Base-by-base conservation (phyloP, 2,329 filamentous ascomycete species). In the Alternaria arbusti region DNA sequence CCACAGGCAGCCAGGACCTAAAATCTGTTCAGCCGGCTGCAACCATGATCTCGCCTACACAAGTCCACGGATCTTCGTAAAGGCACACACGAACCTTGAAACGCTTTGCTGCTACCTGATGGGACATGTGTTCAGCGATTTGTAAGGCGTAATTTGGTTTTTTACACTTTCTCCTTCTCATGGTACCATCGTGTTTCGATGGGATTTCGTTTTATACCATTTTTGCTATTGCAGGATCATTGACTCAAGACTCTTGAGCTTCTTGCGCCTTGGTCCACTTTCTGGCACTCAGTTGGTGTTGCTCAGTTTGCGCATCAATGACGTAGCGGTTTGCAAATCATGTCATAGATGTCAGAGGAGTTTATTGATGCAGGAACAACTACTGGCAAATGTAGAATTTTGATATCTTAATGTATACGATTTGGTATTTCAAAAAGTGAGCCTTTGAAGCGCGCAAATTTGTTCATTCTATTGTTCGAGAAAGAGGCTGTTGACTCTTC, bases 171-270 rank as follows among this genome's bases (percentile, higher is more conserved):
- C 56, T 51, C 22, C 6, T n/a, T 47, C 30, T 62, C 13, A 40
- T 52, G 32, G 45, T 43, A 43, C 25, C 45, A 61, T 51, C 46
- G 51, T 58, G 17, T 61, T 51, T 47, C 46, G 43, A 52, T 46
- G 49, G 59, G 40, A 10, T 44, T 50, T 49, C 30, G 61, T 56
- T 63, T 46, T 63, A 63, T 63, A 63, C 61, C 61, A 63, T 47
- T 45, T 28, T 45, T 52, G 54, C 40, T 46, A 44, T 43, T 22
- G 43, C 40, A 28, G 25, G 25, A 56, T 30, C 25, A 30, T 46
- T 46, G 25, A 45, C 23, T 46, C 6, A 30, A 46, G 36, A 45
- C 6, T n/a, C 23, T 30, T n/a, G 36, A 28, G 22, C 40, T 56
- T 46, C 13, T 43, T 56, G 25, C n/a, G 23, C n/a, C 54, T 56